phyloP scores from a whole-genome alignment of 192 early-diverging fungal species.

The Coemansia sp. region DNA sequence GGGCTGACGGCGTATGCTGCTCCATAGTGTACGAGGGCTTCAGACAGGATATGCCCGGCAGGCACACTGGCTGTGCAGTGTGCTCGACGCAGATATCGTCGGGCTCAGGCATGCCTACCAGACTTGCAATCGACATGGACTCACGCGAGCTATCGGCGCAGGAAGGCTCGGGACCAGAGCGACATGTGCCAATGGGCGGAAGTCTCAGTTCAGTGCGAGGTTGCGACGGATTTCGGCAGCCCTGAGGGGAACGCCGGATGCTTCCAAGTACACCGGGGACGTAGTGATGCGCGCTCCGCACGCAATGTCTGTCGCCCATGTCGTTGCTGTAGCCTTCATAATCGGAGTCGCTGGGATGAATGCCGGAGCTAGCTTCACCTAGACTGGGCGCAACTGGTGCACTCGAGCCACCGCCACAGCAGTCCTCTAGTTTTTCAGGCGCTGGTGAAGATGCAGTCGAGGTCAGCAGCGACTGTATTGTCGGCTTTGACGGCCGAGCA shows the following conservation, averaged over 20 bases:
- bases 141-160: constrained; percentile 7
- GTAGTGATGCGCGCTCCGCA: no score
- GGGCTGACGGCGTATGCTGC: neutral
- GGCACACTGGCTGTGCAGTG: neutral
- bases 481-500: constrained; percentile 5
- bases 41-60: constrained; percentile 12
- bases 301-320: neutral
- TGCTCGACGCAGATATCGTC: neutral
- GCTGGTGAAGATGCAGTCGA: neutral
- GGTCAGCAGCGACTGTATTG: constrained; percentile 14
- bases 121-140: constrained; percentile 29
- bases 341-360: constrained; percentile 6
- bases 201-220: constrained; percentile 13
- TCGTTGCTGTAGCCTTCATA: constrained; percentile 2
- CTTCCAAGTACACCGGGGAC: no score
- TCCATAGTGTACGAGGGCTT: neutral
- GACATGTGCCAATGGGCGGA: constrained; percentile 8
- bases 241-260: no score
- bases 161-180: neutral
- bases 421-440: neutral
- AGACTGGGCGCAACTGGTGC: neutral
- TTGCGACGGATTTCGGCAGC: no score
- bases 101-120: constrained; percentile 13
- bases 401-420: neutral
- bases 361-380: neutral